Conservation (phyloP, 371 early-diverging fungal species). For the Circinella minor region DNA sequence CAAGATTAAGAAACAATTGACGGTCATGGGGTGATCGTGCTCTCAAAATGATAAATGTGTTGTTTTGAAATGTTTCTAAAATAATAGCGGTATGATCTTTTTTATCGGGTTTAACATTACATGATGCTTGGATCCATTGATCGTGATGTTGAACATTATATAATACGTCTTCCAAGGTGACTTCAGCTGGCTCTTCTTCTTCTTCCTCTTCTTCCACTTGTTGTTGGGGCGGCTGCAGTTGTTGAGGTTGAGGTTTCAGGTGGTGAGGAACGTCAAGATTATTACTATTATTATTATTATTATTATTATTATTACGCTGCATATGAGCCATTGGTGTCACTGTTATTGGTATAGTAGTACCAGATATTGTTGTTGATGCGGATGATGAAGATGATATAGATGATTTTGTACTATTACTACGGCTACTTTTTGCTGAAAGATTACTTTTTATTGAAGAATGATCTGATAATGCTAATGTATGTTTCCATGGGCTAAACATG, state of each 20-base stretch:
- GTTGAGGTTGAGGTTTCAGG: not conserved
- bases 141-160: not conserved
- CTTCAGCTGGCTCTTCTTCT: not conserved
- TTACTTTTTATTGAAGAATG: not conserved
- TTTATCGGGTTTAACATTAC: not conserved
- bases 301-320: no score
- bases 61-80: constrained; percentile 1
- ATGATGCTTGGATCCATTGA: constrained; percentile 14
- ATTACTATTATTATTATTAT: no score
- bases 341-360: no score
- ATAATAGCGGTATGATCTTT: not conserved
- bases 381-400: not conserved
- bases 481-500: constrained; percentile 29
- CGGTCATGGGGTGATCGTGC: constrained; percentile 8
- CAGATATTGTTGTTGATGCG: no score
- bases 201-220: not conserved
- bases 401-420: not conserved
- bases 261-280: not conserved
- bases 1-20: constrained; percentile 16
- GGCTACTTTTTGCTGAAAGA: not conserved
- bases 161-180: constrained; percentile 11
- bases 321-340: no score
- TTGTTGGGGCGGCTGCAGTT: not conserved
- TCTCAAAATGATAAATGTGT: not conserved
- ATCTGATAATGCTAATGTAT: constrained; percentile 16